Conservation (phyloP, 2,329 filamentous ascomycete genomes). For the Phialemoniopsis sp. region DNA sequence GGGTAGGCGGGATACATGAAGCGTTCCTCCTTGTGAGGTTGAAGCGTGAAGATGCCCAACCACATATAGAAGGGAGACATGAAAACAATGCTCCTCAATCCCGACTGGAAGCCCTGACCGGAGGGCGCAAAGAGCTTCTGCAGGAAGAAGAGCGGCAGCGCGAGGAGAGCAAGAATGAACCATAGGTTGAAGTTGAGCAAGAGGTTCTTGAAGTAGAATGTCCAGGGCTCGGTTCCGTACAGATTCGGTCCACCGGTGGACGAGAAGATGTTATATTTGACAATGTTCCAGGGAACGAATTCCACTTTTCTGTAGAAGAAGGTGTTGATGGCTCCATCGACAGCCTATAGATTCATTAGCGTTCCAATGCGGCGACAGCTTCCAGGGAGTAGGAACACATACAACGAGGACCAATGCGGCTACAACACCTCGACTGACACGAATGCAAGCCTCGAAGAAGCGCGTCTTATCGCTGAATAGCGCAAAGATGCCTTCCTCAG, state of each 20-base stretch:
- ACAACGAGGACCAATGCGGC: constrained; percentile 68
- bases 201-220: constrained; percentile 91
- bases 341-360: constrained; percentile 42
- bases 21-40: constrained; percentile 95
- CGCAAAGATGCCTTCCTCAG: constrained; percentile 67
- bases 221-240: constrained; percentile 95
- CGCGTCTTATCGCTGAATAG: constrained; percentile 52
- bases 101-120: constrained; percentile 60
- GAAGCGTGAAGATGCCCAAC: constrained; percentile 84
- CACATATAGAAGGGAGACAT: constrained; percentile 89
- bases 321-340: constrained; percentile 70
- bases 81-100: constrained; percentile 73
- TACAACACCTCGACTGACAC: constrained; percentile 63
- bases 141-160: constrained; percentile 70
- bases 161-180: constrained; percentile 74
- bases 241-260: constrained; percentile 79
- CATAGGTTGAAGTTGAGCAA: constrained; percentile 93
- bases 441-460: constrained; percentile 53
- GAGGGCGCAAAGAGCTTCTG: constrained; percentile 65
- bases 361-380: neutral
- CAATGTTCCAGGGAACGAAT: constrained; percentile 85
- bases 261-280: constrained; percentile 92
- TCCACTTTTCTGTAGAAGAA: constrained; percentile 81
- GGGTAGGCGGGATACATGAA: constrained; percentile 99
- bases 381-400: constrained; percentile 24